These are phyloP conservation scores for Botryotinia calthae DNA, from an alignment of 2,329 filamentous ascomycete genomes.

Conservation along the genomic window DNA sequence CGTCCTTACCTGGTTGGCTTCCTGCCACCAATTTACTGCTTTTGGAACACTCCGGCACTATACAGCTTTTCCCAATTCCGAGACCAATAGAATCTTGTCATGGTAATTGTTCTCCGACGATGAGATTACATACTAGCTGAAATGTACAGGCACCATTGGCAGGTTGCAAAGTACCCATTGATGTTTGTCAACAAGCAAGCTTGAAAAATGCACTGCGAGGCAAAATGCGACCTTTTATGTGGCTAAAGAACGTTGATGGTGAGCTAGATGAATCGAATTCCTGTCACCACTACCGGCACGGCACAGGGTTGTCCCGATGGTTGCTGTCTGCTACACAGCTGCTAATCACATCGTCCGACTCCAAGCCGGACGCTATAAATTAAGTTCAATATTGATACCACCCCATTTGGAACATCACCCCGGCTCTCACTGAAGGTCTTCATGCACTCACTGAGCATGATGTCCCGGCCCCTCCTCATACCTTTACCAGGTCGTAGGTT, in stretches of 20 bases:
- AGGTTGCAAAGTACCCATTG: not conserved
- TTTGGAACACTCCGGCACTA: not conserved
- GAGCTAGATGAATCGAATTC: not conserved
- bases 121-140: not conserved
- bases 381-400: not conserved
- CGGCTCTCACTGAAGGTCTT: not conserved
- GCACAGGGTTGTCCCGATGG: not conserved
- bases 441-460: not conserved
- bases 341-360: not conserved
- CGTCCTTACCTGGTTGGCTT: not conserved
- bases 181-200: not conserved
- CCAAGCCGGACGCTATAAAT: not conserved
- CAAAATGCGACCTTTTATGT: not conserved
- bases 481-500: constrained; percentile 1
- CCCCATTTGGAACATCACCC: not conserved
- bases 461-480: not conserved
- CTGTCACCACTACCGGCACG: not conserved
- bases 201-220: not conserved
- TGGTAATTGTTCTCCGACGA: not conserved
- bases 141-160: not conserved
- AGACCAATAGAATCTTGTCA: not conserved
- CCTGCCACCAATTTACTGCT: constrained; percentile 16
- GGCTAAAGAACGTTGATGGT: not conserved
- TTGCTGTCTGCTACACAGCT: not conserved
- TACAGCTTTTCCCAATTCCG: not conserved